Evolutionary conservation across 108 stramenopile species (phyloP).

Genomic region (Fistulifera solaris): DNA sequence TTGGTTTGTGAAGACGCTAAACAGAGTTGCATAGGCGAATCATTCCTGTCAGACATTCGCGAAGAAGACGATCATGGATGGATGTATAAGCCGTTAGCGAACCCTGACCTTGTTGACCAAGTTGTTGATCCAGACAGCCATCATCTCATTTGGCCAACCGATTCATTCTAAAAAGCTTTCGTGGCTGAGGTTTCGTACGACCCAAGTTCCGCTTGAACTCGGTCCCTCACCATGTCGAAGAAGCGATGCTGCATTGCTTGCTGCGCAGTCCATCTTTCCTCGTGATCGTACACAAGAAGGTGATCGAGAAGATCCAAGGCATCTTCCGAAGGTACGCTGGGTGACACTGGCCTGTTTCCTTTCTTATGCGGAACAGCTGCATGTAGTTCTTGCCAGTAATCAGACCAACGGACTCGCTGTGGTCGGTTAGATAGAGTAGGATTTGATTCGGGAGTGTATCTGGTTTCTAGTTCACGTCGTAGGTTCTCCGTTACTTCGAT

Average conservation of each 20-base stretch:
- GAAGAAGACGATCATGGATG: conserved; percentile 50
- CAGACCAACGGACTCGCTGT: not conserved
- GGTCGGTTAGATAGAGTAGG: too few species aligned
- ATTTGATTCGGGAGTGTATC: too few species aligned
- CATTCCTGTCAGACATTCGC: not conserved
- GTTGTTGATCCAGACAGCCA: not conserved
- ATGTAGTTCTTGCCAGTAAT: too few species aligned
- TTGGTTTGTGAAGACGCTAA: conserved; percentile 19
- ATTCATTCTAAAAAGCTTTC: conserved; percentile 39
- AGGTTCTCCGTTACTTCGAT: conserved; percentile 23
- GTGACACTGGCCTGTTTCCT: not conserved
- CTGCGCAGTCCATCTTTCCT: conserved; percentile 64
- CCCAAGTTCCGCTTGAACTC: conserved; percentile 14
- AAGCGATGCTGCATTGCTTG: conserved; percentile 78
- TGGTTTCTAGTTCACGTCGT: not conserved
- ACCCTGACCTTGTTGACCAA: not conserved
- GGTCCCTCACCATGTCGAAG: conserved; percentile 71
- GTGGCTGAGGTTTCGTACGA: not conserved
- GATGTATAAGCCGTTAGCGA: conserved; percentile 37
- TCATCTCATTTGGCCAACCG: conserved; percentile 66
- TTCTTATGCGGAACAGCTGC: not conserved
- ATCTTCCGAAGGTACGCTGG: conserved; percentile 6
- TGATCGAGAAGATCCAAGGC: conserved; percentile 69
- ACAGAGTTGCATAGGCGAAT: conserved; percentile 3
- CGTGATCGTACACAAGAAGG: conserved; percentile 75